phyloP scores from a whole-genome alignment of 83 land plant genomes.

The Picea engelmannii region DNA sequence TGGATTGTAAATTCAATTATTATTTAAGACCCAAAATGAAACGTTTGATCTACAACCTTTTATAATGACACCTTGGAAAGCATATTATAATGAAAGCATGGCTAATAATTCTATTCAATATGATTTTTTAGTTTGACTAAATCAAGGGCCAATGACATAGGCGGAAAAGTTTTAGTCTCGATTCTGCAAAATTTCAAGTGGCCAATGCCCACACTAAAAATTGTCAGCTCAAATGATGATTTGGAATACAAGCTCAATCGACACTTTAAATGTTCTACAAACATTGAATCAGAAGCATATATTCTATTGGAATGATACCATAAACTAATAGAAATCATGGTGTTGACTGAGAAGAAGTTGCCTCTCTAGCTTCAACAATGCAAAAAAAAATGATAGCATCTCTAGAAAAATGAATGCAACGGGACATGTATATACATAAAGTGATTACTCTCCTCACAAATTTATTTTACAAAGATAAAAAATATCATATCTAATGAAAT shows the following conservation, averaged over 20 bases:
- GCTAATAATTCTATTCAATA: background rate
- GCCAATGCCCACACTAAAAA: conserved; percentile 14
- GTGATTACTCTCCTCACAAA: too few relatives aligned
- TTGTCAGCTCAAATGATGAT: conserved; percentile 21
- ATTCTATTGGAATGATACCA: background rate
- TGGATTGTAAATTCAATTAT: too few relatives aligned
- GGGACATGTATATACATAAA: background rate
- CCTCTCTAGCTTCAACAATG: conserved; percentile 4
- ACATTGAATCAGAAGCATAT: conserved; percentile 40
- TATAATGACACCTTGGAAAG: too few relatives aligned
- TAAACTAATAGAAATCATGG: too few relatives aligned
- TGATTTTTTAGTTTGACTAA: background rate
- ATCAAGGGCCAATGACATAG: background rate
- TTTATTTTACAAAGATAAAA: too few relatives aligned
- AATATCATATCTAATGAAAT: too few relatives aligned
- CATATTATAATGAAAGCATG: too few relatives aligned
- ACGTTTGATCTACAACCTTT: too few relatives aligned
- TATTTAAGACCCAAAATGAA: too few relatives aligned
- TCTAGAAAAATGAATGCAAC: background rate
- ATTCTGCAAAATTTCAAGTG: background rate
- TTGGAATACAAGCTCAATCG: conserved; percentile 31
- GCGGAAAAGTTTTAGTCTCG: background rate
- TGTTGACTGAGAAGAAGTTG: background rate
- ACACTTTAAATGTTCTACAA: conserved; percentile 38
- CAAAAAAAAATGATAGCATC: background rate